Percentiles rank a stretch among this genome's conserved stretches.
These are phyloP conservation scores for Omphalotus olearius DNA, from an alignment of 1,284 basidiomycete species.

Conservation along the genomic window DNA sequence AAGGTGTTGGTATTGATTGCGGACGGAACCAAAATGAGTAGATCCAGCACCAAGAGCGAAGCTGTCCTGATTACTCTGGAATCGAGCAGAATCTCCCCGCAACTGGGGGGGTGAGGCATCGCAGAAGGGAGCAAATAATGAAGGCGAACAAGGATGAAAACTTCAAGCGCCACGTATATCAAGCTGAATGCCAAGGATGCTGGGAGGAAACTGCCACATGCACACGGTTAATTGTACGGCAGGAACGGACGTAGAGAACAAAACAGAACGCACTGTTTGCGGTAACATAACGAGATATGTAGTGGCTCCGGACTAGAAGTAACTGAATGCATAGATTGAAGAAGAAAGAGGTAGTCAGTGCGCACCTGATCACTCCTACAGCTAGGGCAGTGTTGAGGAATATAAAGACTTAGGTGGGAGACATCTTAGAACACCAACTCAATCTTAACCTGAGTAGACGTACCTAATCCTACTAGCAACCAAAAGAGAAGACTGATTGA, in stretches of 20 bases:
- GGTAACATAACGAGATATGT: slow-evolving; percentile 29
- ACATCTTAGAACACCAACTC: neutral
- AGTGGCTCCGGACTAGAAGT: slow-evolving; percentile 15
- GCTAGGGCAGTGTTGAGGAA: slow-evolving; percentile 40
- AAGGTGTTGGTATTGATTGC: slow-evolving; percentile 33
- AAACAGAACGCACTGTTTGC: slow-evolving; percentile 30
- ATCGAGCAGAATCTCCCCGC: slow-evolving; percentile 24
- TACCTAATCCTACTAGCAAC: slow-evolving; percentile 38
- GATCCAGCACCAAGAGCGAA: slow-evolving; percentile 42
- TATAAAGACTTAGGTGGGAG: slow-evolving; percentile 31
- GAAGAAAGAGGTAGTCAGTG: too few relatives aligned
- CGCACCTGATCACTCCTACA: slow-evolving; percentile 34
- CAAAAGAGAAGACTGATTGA: slow-evolving; percentile 28
- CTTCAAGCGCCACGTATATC: slow-evolving; percentile 37
- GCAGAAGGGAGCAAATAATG: slow-evolving; percentile 26
- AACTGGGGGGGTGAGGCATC: slow-evolving; percentile 24
- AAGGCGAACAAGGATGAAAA: slow-evolving; percentile 37
- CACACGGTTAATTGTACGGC: slow-evolving; percentile 3
- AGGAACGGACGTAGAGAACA: neutral
- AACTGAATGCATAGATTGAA: too few relatives aligned
- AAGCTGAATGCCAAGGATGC: slow-evolving; percentile 38
- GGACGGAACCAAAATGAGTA: slow-evolving; percentile 40
- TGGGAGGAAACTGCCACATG: slow-evolving; percentile 33
- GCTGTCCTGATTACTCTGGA: slow-evolving; percentile 29
- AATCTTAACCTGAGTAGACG: slow-evolving; percentile 9